A percentile compares a stretch with the other conserved stretches of the same genome.
Evolutionary conservation across 768 basidiomycete genomes (phyloP).

Genomic region (Lanmaoa rubissima): DNA sequence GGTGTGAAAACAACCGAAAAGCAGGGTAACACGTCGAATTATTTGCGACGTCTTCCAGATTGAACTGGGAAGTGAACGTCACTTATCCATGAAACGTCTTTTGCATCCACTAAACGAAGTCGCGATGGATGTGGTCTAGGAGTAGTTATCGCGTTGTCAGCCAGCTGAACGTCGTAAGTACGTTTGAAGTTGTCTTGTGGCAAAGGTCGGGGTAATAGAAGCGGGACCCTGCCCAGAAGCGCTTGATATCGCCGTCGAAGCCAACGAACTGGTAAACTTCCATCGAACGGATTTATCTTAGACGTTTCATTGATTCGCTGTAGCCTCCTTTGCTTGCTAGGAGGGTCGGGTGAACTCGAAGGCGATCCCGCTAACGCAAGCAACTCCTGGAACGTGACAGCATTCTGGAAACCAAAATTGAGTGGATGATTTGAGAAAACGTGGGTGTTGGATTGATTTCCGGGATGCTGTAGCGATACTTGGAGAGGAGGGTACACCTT

Average conservation of each 20-base stretch:
- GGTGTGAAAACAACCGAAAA: background rate
- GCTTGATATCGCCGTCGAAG: slow-evolving; percentile 54
- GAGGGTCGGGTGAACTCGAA: slow-evolving; percentile 25
- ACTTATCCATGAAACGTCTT: slow-evolving; percentile 38
- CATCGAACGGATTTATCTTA: slow-evolving; percentile 15
- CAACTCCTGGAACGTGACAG: slow-evolving; percentile 44
- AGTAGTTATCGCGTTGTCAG: slow-evolving; percentile 29
- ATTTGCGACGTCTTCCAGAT: slow-evolving; percentile 2
- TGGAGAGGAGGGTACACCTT: slow-evolving; percentile 64
- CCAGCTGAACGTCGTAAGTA: slow-evolving; percentile 33
- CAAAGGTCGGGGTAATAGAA: slow-evolving; percentile 39
- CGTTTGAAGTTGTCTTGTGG: slow-evolving; percentile 1
- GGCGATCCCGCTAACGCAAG: slow-evolving; percentile 42
- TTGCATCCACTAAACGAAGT: slow-evolving; percentile 24
- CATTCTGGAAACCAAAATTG: slow-evolving; percentile 42
- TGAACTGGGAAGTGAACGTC: slow-evolving; percentile 4
- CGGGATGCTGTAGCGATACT: slow-evolving; percentile 30
- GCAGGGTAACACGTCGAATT: background rate
- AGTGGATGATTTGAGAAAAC: slow-evolving; percentile 29
- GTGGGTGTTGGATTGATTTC: slow-evolving; percentile 3
- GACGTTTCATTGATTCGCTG: background rate
- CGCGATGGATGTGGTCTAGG: slow-evolving; percentile 16
- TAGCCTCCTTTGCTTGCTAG: slow-evolving; percentile 28
- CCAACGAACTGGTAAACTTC: slow-evolving; percentile 27
- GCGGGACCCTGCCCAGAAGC: slow-evolving; percentile 60